Evolutionary conservation across 2,329 filamentous ascomycete species (phyloP).

Genomic region (Colletotrichum falcatum): DNA sequence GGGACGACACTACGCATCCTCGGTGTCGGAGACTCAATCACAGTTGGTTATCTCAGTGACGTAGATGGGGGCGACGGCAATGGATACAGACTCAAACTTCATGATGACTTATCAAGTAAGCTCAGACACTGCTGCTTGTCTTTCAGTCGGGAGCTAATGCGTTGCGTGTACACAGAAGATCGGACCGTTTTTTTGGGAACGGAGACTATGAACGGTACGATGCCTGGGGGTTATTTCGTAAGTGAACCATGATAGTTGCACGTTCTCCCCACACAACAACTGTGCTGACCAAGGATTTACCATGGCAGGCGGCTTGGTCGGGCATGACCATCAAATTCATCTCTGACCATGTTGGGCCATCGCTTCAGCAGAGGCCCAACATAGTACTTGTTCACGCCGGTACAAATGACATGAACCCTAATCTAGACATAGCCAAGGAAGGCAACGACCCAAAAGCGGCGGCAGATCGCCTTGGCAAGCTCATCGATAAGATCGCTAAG

Average conservation of each 20-base stretch:
- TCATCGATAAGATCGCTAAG: slow-evolving; percentile 49
- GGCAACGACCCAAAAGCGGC: slow-evolving; percentile 48
- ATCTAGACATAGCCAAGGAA: slow-evolving; percentile 46
- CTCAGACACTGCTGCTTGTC: not conserved
- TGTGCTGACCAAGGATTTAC: not conserved
- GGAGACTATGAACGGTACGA: slow-evolving; percentile 43
- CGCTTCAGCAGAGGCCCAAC: slow-evolving; percentile 51
- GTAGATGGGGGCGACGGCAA: slow-evolving; percentile 50
- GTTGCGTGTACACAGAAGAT: slow-evolving; percentile 40
- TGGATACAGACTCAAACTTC: slow-evolving; percentile 50
- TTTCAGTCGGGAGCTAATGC: not conserved
- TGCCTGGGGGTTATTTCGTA: slow-evolving; percentile 51
- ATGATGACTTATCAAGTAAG: slow-evolving; percentile 48
- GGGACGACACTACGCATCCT: slow-evolving; percentile 52
- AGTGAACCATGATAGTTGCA: slow-evolving; percentile 33
- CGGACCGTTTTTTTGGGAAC: slow-evolving; percentile 50
- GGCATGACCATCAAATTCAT: slow-evolving; percentile 54
- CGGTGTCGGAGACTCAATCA: slow-evolving; percentile 55
- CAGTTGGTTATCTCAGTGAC: slow-evolving; percentile 45
- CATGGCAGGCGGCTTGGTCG: slow-evolving; percentile 50
- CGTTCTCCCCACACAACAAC: no score
- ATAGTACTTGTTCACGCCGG: slow-evolving; percentile 52
- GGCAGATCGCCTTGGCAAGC: slow-evolving; percentile 47
- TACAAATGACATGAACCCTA: slow-evolving; percentile 54
- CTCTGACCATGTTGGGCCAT: slow-evolving; percentile 47